phyloP scores from a whole-genome alignment of 2,329 filamentous ascomycete genomes.

The Colletotrichum filicis region DNA sequence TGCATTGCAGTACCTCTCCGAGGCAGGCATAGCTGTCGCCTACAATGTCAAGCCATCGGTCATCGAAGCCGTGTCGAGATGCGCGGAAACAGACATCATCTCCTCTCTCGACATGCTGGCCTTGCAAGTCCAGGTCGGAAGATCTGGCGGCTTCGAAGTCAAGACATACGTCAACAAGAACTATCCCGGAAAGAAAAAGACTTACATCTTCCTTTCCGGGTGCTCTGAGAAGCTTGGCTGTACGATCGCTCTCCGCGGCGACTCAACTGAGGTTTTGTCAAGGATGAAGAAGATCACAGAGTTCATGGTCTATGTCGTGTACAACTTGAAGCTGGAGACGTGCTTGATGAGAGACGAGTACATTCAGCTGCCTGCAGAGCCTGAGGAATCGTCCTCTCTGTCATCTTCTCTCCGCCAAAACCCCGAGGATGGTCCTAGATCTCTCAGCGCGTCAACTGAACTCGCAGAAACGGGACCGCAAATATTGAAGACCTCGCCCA shows the following conservation, averaged over 20 bases:
- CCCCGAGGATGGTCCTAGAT: constrained; percentile 50
- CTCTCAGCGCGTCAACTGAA: constrained; percentile 41
- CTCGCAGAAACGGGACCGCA: constrained; percentile 43
- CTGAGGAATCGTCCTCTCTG: constrained; percentile 47
- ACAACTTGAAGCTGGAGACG: constrained; percentile 95
- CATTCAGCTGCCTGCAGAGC: constrained; percentile 79
- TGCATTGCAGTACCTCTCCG: constrained; percentile 86
- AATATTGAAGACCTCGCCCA: constrained; percentile 47
- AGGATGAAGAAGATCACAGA: constrained; percentile 94
- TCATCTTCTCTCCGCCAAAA: constrained; percentile 44
- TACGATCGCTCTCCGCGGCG: constrained; percentile 91
- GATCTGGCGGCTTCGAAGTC: constrained; percentile 89
- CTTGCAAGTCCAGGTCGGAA: constrained; percentile 78
- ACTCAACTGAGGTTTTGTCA: constrained; percentile 74
- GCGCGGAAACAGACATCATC: constrained; percentile 90
- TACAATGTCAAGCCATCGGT: constrained; percentile 98
- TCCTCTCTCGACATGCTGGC: constrained; percentile 95
- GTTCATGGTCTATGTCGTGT: constrained; percentile 99
- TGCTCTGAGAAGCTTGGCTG: constrained; percentile 91
- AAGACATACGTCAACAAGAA: constrained; percentile 91
- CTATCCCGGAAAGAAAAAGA: constrained; percentile 82
- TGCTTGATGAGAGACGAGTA: constrained; percentile 94
- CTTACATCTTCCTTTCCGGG: constrained; percentile 94
- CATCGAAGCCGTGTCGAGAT: constrained; percentile 92
- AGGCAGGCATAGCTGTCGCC: constrained; percentile 90